Evolutionary conservation across 164 flowering plant genomes (phyloP).

Genomic region (Magnolia kwangsiensis): DNA sequence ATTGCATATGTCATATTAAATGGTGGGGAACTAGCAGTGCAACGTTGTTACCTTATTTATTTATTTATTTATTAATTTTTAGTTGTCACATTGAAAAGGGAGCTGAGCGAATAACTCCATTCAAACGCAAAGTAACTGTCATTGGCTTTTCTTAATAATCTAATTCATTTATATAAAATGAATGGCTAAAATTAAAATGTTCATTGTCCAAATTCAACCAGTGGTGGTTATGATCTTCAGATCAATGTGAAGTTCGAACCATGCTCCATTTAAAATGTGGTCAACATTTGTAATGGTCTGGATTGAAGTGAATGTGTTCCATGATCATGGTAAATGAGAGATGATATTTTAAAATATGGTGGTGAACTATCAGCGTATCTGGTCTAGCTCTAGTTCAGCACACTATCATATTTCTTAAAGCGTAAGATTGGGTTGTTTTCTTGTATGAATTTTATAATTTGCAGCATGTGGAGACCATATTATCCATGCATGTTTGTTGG

Average conservation of each 20-base stretch:
- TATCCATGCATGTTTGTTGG: neutral
- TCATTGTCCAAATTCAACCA: no score
- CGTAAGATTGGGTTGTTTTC: neutral
- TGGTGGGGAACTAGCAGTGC: no score
- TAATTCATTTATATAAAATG: no score
- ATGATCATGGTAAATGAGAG: no score
- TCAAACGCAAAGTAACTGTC: neutral
- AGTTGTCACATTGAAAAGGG: slow-evolving; percentile 1
- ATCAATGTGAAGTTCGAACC: no score
- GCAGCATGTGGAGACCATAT: slow-evolving; percentile 16
- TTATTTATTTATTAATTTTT: neutral
- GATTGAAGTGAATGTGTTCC: no score
- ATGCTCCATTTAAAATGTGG: no score
- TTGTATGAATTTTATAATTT: neutral
- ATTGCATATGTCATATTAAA: no score
- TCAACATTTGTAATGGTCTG: no score
- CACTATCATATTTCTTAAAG: neutral
- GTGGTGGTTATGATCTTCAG: no score
- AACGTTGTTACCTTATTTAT: no score
- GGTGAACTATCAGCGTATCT: neutral
- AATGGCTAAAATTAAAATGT: no score
- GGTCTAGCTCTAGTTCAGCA: neutral
- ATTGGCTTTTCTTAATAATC: neutral
- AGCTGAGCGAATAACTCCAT: neutral
- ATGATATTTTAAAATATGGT: neutral